Base-by-base conservation (phyloP, 148 eudicot genomes). In the Dysphania ambrosioides region DNA sequence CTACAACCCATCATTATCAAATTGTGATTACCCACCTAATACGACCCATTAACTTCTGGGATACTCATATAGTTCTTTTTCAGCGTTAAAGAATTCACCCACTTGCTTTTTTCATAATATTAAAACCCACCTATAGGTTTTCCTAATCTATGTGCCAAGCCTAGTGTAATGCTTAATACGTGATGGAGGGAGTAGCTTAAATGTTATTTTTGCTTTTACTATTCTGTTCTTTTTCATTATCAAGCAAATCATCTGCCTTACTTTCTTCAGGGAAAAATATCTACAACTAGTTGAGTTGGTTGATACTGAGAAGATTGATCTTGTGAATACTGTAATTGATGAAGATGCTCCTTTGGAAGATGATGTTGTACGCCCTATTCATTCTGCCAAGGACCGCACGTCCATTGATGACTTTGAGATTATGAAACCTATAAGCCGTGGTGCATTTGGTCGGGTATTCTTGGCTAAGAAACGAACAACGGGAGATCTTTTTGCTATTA, bases 311-410 rank as follows among this genome's bases (percentile, higher is more conserved):
- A 95, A 95, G 81, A 88, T 90, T 75, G 99, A 95, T 83, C 83
- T 95, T 60, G 77, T 86, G 49, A 90, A 88, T 80, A 90, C 98
- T n/a, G 87, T 95, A 36, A 95, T 95, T 64, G 98, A 95, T 81
- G 98, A 95, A 88, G 98, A 95, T 85, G 93, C 96, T 76, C 97
- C 98, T 60, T 62, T 95, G 79, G 98, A 95, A 75, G 98, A 95
- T 85, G 98, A 95, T 83, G 93, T 95, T 72, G 84, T 92, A 41
- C 96, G 99, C 81, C 99, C 99, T 29, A 79, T 92, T 56, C 99
- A 95, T 86, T 80, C 93, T 78, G 36, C 86, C 15, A 95, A 87
- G 83, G 99, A 95, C 51, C 92, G 98, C 61, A 95, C 99, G 55
- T 92, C 99, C 41, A 95, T 95, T 72, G 97, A 95, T 77, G 97